Conservation (phyloP, 2,329 filamentous ascomycete species). For the Zelopaecilomyces penicillatus region DNA sequence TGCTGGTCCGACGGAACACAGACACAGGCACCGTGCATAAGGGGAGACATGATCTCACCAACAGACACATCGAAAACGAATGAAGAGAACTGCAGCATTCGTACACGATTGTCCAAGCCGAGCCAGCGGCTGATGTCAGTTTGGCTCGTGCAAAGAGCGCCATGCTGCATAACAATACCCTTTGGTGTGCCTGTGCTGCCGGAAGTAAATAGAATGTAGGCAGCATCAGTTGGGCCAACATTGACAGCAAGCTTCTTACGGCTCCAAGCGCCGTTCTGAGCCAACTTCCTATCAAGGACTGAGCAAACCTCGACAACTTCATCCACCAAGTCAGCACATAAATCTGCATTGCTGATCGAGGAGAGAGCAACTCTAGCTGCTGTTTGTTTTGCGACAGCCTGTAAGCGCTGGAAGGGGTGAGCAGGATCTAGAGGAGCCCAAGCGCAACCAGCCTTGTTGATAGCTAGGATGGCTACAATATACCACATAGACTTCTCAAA, state of each 20-base stretch:
- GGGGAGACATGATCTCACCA: background rate
- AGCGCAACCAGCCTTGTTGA: constrained; percentile 7
- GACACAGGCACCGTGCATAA: constrained; percentile 2
- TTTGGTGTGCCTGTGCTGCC: constrained; percentile 17
- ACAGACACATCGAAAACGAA: background rate
- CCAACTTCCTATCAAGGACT: background rate
- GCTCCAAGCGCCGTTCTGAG: constrained; percentile 4
- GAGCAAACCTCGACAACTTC: constrained; percentile 2
- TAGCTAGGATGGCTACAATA: constrained; percentile 6
- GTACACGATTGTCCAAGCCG: background rate
- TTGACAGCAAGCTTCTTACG: constrained; percentile 14
- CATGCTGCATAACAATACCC: constrained; percentile 13
- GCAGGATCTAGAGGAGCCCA: constrained; percentile 11
- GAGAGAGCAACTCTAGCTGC: background rate
- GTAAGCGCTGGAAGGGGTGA: constrained; percentile 2
- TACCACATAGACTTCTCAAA: constrained; percentile 14
- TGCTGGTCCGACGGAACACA: constrained; percentile 6
- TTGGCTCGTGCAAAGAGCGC: constrained; percentile 1
- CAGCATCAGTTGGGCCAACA: constrained; percentile 8
- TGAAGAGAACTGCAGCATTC: constrained; percentile 7
- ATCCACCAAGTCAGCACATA: constrained; percentile 1
- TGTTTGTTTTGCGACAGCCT: constrained; percentile 1
- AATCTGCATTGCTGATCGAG: constrained; percentile 7
- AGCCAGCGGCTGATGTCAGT: background rate
- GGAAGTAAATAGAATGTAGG: constrained; percentile 18